These are phyloP conservation scores for Podospora pseudocomata DNA, from an alignment of 495 filamentous ascomycete species.

Conservation along the genomic window DNA sequence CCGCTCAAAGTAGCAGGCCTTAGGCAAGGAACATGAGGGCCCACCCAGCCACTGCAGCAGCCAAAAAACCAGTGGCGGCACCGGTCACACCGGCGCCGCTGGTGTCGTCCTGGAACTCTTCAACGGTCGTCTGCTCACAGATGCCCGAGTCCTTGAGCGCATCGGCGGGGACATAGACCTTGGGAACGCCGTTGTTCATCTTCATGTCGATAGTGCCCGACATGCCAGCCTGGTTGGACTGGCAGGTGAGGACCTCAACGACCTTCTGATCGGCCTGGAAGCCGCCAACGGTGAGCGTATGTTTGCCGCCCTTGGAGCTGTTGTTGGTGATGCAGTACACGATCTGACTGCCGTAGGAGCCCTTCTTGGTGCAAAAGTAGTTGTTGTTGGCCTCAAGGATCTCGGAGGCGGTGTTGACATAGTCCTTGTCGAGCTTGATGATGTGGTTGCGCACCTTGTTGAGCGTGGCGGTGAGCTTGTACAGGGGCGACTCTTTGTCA, in stretches of 20 bases:
- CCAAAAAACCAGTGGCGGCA: constrained; percentile 12
- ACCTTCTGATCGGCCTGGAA: constrained; percentile 28
- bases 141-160: constrained; percentile 24
- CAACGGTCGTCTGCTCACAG: constrained; percentile 22
- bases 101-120: constrained; percentile 10
- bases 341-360: constrained; percentile 51
- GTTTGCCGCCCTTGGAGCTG: constrained; percentile 23
- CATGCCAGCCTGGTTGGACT: constrained; percentile 22
- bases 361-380: constrained; percentile 64
- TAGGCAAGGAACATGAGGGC: constrained; percentile 22
- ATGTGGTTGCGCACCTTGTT: constrained; percentile 62
- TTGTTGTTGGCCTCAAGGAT: constrained; percentile 52
- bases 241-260: constrained; percentile 31
- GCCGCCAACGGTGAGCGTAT: constrained; percentile 18
- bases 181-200: constrained; percentile 28
- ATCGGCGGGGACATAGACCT: constrained; percentile 19
- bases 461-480: constrained; percentile 52
- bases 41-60: constrained; percentile 19
- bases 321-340: constrained; percentile 36
- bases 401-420: constrained; percentile 52
- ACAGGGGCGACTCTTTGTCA: constrained; percentile 54
- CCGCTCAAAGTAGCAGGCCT: neutral
- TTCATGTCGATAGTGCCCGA: constrained; percentile 25
- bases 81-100: constrained; percentile 14
- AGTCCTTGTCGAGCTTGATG: constrained; percentile 43